Evolutionary conservation across 1,284 basidiomycete genomes (phyloP).

Genomic region (Inonotus obliquus): DNA sequence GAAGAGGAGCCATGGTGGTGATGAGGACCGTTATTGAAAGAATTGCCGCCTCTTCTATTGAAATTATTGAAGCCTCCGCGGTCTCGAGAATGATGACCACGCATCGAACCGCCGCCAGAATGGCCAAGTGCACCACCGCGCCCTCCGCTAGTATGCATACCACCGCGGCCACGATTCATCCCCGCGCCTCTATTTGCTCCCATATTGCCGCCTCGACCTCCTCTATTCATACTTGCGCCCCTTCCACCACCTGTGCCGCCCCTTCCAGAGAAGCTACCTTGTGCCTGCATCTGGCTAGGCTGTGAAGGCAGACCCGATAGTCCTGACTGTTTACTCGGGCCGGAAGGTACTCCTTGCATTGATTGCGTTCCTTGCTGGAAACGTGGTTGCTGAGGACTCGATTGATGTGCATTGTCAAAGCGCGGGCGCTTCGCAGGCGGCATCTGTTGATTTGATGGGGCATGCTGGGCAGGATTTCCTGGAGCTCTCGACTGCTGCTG

Average conservation of each 20-base stretch:
- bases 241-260: slow-evolving; percentile 29
- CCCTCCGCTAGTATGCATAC: slow-evolving; percentile 19
- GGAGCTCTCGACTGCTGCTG: slow-evolving; percentile 40
- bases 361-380: slow-evolving; percentile 39
- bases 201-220: slow-evolving; percentile 47
- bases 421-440: slow-evolving; percentile 81
- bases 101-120: slow-evolving; percentile 35
- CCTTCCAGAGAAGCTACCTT: slow-evolving; percentile 12
- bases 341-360: slow-evolving; percentile 23
- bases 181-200: slow-evolving; percentile 38
- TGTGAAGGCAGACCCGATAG: neutral
- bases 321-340: slow-evolving; percentile 12
- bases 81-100: slow-evolving; percentile 55
- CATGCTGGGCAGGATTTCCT: slow-evolving; percentile 51
- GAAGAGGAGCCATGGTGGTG: slow-evolving; percentile 32
- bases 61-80: slow-evolving; percentile 56
- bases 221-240: slow-evolving; percentile 33
- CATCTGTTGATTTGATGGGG: slow-evolving; percentile 63
- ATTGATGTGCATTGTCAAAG: slow-evolving; percentile 68
- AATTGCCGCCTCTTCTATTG: slow-evolving; percentile 57
- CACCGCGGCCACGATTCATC: slow-evolving; percentile 32
- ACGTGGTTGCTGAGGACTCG: slow-evolving; percentile 35
- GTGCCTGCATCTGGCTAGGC: slow-evolving; percentile 11
- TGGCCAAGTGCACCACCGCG: slow-evolving; percentile 20
- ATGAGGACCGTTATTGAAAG: slow-evolving; percentile 48